These are phyloP conservation scores for Metschnikowia santaceciliae DNA, from an alignment of 805 yeast species.

Conservation along the genomic window DNA sequence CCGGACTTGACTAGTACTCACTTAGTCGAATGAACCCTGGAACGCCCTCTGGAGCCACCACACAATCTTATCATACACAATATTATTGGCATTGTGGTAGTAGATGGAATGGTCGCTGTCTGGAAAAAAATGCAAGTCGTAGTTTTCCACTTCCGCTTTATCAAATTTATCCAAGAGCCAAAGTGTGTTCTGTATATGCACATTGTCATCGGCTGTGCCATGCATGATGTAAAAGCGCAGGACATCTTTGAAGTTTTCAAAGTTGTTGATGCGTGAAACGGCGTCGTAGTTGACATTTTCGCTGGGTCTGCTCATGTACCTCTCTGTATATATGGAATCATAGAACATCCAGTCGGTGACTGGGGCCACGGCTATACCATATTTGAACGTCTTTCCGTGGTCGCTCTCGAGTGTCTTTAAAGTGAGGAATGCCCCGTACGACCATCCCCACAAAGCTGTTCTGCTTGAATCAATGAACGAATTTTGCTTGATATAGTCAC, in stretches of 20 bases:
- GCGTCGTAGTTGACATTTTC: slow-evolving; percentile 45
- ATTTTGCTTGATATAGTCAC: slow-evolving; percentile 45
- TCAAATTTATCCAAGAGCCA: slow-evolving; percentile 60
- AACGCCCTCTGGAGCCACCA: slow-evolving; percentile 67
- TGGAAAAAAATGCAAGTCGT: slow-evolving; percentile 85
- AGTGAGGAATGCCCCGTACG: slow-evolving; percentile 79
- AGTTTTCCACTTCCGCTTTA: slow-evolving; percentile 54
- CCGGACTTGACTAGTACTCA: too few relatives aligned
- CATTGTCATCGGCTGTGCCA: slow-evolving; percentile 84
- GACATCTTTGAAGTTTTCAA: slow-evolving; percentile 44
- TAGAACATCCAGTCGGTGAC: slow-evolving; percentile 76
- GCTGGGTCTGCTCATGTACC: slow-evolving; percentile 61
- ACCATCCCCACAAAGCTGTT: slow-evolving; percentile 85
- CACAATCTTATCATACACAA: slow-evolving; percentile 68
- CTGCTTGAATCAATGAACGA: slow-evolving; percentile 47
- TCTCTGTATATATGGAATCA: slow-evolving; percentile 76
- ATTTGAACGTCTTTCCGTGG: slow-evolving; percentile 57
- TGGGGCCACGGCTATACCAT: slow-evolving; percentile 82
- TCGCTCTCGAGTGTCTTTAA: slow-evolving; percentile 71
- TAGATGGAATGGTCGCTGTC: slow-evolving; percentile 86
- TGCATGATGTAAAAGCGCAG: slow-evolving; percentile 66
- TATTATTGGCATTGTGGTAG: slow-evolving; percentile 71
- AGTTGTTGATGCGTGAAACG: slow-evolving; percentile 38
- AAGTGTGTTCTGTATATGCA: slow-evolving; percentile 68
- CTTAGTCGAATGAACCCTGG: slow-evolving; percentile 27